Evolutionary conservation across 306 rosid genomes (phyloP), one percentile per base, ranked within the genome.

Genomic region (Medicago ruthenica): DNA sequence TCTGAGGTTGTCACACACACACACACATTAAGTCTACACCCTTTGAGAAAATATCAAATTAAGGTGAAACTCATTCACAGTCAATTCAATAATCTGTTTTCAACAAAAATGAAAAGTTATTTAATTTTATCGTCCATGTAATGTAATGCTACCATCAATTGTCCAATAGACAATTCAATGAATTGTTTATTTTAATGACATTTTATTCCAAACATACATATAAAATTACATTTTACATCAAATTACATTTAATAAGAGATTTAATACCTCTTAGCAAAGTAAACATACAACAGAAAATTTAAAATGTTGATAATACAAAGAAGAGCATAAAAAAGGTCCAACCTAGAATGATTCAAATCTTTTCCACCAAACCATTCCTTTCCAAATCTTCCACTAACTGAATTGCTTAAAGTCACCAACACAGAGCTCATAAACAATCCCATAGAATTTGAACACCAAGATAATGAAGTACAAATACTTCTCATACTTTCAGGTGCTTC

Each of bases 401-500:
- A 65, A 24, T 84, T 86, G 53, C 54, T 62, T 16, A 83, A 15
- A n/a, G 47, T 21, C 47, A 83, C 81, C 17, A 86, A 72, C 41
- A 79, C 37, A 24, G 87, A 81, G 75, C 86, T 86, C 8, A 79
- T 2, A 70, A 71, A 81, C 60, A 27, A 75, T 2, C 84, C 86
- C 81, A 86, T 72, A 12, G 90, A 72, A 3, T 70, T 72, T 8
- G 87, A 86, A 18, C 80, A 81, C 84, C 82, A 78, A 47, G 85
- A 61, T 16, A 86, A 68, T 18, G 87, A 76, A 27, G 81, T 83
- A 9, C 78, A 78, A 2, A 71, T 81, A 27, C 89, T 83, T 71
- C 84, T 78, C 87, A 86, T 81, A 62, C 84, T 78, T 45, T 34
- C 54, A 0, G 89, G 87, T 20, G 86, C 84, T 58, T 83, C 77